Conservation (phyloP, 352 stramenopile species). For the Globisporangium paroecandrum region DNA sequence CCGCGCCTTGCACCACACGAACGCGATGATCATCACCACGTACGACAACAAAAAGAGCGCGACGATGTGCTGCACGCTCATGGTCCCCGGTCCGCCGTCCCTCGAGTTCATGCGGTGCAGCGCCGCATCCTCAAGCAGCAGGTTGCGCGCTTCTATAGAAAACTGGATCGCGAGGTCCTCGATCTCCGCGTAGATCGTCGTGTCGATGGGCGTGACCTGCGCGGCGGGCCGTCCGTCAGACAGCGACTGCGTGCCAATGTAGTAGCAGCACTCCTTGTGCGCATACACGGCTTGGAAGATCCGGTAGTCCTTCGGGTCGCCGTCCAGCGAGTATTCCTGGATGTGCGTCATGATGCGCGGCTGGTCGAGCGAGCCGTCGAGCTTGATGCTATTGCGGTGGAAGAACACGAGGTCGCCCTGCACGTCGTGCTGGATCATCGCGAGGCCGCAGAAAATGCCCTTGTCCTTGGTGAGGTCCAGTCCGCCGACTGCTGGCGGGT, state of each 20-base stretch:
- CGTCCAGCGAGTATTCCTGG: slow-evolving; percentile 72
- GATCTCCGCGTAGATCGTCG: slow-evolving; percentile 74
- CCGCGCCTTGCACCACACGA: slow-evolving; percentile 76
- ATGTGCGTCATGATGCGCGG: slow-evolving; percentile 79
- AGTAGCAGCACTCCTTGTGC: slow-evolving; percentile 85
- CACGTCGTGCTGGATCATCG: slow-evolving; percentile 86
- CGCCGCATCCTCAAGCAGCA: slow-evolving; percentile 42
- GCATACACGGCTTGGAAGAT: slow-evolving; percentile 82
- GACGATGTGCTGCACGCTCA: slow-evolving; percentile 64
- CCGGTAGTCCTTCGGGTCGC: slow-evolving; percentile 67
- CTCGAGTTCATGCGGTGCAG: slow-evolving; percentile 21
- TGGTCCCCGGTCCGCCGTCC: slow-evolving; percentile 27
- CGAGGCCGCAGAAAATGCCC: slow-evolving; percentile 75
- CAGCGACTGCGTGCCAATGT: slow-evolving; percentile 72
- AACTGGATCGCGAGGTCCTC: slow-evolving; percentile 80
- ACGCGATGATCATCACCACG: slow-evolving; percentile 61
- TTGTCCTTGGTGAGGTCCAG: slow-evolving; percentile 62
- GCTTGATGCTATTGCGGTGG: slow-evolving; percentile 84
- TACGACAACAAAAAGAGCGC: slow-evolving; percentile 62
- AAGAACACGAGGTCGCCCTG: slow-evolving; percentile 84
- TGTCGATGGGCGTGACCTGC: slow-evolving; percentile 58
- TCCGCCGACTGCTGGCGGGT: slow-evolving; percentile 69
- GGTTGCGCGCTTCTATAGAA: slow-evolving; percentile 60
- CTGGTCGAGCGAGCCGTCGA: slow-evolving; percentile 65
- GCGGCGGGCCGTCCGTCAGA: slow-evolving; percentile 63